These are phyloP conservation scores for Sugiyamaella chiloensis DNA, from an alignment of 805 yeast species.

Conservation along the genomic window DNA sequence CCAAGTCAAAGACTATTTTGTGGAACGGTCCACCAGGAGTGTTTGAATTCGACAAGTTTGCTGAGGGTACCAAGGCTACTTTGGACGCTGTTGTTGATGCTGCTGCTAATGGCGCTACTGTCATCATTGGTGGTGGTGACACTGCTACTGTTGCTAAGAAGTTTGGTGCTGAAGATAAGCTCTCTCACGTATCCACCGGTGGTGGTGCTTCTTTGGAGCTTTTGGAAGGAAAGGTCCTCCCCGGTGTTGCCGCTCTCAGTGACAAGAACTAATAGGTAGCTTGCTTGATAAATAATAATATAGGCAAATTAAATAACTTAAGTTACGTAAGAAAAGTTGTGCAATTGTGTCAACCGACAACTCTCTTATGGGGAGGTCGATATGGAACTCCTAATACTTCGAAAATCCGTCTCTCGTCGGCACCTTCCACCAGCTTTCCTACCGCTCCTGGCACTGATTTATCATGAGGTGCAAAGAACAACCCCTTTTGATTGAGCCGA, in stretches of 20 bases:
- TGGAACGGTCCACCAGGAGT: constrained; percentile 99
- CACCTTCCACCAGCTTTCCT: constrained; percentile 40
- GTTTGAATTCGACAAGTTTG: constrained; percentile 91
- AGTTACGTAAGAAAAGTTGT: no score
- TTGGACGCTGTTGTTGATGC: constrained; percentile 86
- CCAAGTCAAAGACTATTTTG: constrained; percentile 93
- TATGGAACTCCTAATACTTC: constrained; percentile 41
- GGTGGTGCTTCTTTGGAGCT: constrained; percentile 99
- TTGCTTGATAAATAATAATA: no score
- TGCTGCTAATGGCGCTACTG: constrained; percentile 87
- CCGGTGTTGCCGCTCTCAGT: constrained; percentile 94
- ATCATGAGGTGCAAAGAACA: constrained; percentile 28
- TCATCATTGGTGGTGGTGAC: constrained; percentile 98
- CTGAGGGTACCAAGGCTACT: constrained; percentile 85
- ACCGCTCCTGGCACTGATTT: constrained; percentile 12
- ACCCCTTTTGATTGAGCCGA: constrained; percentile 44
- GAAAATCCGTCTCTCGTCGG: constrained; percentile 45
- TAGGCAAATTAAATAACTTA: no score
- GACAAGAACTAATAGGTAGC: constrained; percentile 53
- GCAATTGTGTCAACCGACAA: constrained; percentile 22
- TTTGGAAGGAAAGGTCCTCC: constrained; percentile 97
- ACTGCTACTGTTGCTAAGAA: constrained; percentile 98
- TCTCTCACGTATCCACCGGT: constrained; percentile 98
- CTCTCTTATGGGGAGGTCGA: constrained; percentile 36
- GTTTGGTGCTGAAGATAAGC: constrained; percentile 92